phyloP scores from a whole-genome alignment of 495 filamentous ascomycete genomes.

The Podospora appendiculata region DNA sequence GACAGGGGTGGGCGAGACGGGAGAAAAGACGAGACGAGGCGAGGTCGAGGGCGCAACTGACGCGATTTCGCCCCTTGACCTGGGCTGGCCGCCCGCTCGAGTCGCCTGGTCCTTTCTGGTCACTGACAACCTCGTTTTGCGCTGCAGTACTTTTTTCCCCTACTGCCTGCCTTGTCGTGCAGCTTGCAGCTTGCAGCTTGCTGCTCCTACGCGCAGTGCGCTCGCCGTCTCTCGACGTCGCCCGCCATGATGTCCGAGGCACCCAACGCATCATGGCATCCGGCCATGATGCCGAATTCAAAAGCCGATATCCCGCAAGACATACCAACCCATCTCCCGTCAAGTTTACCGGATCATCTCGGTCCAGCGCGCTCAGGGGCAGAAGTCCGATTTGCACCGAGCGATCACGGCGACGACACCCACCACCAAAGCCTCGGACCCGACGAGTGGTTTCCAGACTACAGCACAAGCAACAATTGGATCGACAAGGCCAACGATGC shows the following conservation, averaged over 20 bases:
- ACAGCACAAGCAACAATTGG: conserved; percentile 19
- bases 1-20: conserved; percentile 6
- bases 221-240: conserved; percentile 15
- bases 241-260: conserved; percentile 32
- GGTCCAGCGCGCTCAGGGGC: not conserved
- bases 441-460: conserved; percentile 24
- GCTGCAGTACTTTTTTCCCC: conserved; percentile 22
- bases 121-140: conserved; percentile 1
- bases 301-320: conserved; percentile 15
- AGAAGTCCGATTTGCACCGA: not conserved
- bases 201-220: conserved; percentile 16
- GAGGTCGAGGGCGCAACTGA: not conserved
- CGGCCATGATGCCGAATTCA: conserved; percentile 46
- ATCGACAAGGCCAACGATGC: conserved; percentile 15
- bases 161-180: conserved; percentile 4
- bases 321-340: not conserved
- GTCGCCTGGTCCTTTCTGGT: not conserved
- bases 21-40: not conserved
- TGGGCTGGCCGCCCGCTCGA: too few relatives aligned
- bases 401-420: conserved; percentile 5
- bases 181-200: not conserved
- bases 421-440: conserved; percentile 10
- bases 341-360: not conserved
- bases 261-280: conserved; percentile 44
- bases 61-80: conserved; percentile 5